Conservation (phyloP, 805 yeast genomes). For the Cyberlindnera mycetangii region DNA sequence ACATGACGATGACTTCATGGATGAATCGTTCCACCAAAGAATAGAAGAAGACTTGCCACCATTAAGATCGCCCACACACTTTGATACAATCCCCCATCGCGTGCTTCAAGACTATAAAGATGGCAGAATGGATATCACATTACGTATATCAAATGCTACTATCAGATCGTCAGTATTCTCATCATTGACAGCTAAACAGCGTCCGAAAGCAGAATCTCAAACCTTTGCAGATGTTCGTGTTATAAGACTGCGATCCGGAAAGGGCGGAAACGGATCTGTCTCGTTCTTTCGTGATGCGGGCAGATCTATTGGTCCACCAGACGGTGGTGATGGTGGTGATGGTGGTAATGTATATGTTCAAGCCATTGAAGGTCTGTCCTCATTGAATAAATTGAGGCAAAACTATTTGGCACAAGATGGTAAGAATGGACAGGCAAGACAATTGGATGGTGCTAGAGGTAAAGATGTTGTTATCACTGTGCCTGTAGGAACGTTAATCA, state of each 20-base stretch:
- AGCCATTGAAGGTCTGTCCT: constrained; percentile 68
- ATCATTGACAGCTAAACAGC: constrained; percentile 30
- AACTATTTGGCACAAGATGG: constrained; percentile 76
- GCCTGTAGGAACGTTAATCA: constrained; percentile 86
- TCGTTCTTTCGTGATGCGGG: constrained; percentile 88
- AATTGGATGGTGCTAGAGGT: constrained; percentile 85
- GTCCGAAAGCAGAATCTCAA: constrained; percentile 44
- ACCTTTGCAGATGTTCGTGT: constrained; percentile 64
- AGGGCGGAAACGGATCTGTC: constrained; percentile 85
- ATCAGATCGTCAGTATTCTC: constrained; percentile 38
- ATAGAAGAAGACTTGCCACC: background rate
- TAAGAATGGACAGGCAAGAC: constrained; percentile 64
- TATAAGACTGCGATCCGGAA: constrained; percentile 67
- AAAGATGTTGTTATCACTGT: constrained; percentile 76
- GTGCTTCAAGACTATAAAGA: constrained; percentile 8
- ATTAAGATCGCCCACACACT: background rate
- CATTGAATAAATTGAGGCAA: constrained; percentile 66
- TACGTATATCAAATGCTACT: constrained; percentile 14
- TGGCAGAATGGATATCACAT: constrained; percentile 14
- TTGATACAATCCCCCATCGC: constrained; percentile 5
- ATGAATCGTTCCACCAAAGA: constrained; percentile 7
- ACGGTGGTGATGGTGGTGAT: constrained; percentile 98
- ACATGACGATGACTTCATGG: background rate
- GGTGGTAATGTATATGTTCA: constrained; percentile 88
- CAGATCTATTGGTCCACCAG: constrained; percentile 87